These are phyloP conservation scores for Cyclocybe aegerita DNA, from an alignment of 768 basidiomycete genomes.

Conservation along the genomic window DNA sequence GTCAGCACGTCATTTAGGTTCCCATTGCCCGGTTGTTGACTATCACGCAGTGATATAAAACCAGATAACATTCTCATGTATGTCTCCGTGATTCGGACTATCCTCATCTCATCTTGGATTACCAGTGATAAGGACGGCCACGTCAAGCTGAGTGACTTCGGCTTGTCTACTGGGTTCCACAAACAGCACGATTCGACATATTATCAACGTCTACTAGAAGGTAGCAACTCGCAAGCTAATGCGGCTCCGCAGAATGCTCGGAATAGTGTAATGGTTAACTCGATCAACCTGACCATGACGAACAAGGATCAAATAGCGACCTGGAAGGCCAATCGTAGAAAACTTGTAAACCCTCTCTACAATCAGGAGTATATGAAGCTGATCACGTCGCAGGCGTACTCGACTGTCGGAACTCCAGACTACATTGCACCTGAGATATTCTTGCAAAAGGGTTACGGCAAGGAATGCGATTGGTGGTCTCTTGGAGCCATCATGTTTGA, in stretches of 20 bases:
- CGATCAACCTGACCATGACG: constrained; percentile 94
- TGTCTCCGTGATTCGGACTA: constrained; percentile 27
- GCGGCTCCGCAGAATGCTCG: constrained; percentile 51
- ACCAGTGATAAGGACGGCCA: constrained; percentile 87
- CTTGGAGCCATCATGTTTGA: constrained; percentile 99
- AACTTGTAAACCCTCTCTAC: constrained; percentile 60
- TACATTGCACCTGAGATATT: constrained; percentile 98
- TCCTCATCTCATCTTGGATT: background rate
- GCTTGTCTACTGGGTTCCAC: constrained; percentile 98
- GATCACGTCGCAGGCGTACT: constrained; percentile 70
- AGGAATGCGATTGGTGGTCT: constrained; percentile 99
- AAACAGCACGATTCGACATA: constrained; percentile 97
- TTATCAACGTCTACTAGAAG: constrained; percentile 86
- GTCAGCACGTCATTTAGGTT: constrained; percentile 36
- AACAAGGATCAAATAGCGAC: constrained; percentile 94
- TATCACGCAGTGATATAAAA: constrained; percentile 82
- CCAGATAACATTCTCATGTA: constrained; percentile 86
- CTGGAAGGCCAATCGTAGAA: constrained; percentile 98
- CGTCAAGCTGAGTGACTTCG: constrained; percentile 97
- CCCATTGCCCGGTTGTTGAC: too few relatives aligned
- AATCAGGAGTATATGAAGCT: constrained; percentile 2
- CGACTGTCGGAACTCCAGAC: constrained; percentile 96
- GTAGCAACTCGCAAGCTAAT: constrained; percentile 45
- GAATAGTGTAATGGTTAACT: constrained; percentile 97
- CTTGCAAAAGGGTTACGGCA: constrained; percentile 93